A percentile compares a stretch with the other conserved stretches of the same genome.
Conservation (phyloP, 1,139 yeast species). For the Yarrowia galli region DNA sequence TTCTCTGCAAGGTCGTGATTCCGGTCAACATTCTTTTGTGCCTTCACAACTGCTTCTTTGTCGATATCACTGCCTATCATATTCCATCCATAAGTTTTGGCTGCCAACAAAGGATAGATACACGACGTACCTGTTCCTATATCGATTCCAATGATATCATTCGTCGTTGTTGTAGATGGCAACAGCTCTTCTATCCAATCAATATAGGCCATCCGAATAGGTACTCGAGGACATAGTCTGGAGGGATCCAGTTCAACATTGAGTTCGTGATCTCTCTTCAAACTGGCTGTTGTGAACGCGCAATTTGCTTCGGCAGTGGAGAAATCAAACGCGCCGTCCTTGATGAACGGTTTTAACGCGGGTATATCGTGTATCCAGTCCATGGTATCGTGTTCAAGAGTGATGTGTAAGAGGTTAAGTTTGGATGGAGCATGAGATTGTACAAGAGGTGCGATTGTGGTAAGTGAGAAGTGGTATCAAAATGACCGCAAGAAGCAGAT, state of each 20-base stretch:
- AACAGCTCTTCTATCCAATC: conserved; percentile 3
- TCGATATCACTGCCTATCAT: conserved; percentile 27
- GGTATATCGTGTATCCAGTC: conserved; percentile 18
- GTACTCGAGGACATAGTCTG: conserved; percentile 22
- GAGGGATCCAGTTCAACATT: background rate
- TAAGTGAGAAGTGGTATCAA: too few relatives aligned
- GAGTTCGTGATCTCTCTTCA: background rate
- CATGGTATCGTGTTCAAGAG: background rate
- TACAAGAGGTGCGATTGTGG: too few relatives aligned
- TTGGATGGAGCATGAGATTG: background rate
- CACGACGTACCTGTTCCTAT: conserved; percentile 20
- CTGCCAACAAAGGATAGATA: conserved; percentile 19
- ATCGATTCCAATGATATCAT: background rate
- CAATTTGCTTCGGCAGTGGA: conserved; percentile 27
- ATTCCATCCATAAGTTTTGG: conserved; percentile 1
- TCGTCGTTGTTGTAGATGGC: background rate
- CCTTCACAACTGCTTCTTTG: background rate
- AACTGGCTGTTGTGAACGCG: background rate
- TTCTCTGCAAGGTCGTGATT: background rate
- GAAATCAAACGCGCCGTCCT: conserved; percentile 3
- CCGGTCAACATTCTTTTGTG: background rate
- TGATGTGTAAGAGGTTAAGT: background rate
- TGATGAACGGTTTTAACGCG: background rate
- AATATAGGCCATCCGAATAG: conserved; percentile 19
- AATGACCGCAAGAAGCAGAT: too few relatives aligned